Evolutionary conservation across 2,329 filamentous ascomycete genomes (phyloP).

Genomic region (Paecilomyces fulvus): DNA sequence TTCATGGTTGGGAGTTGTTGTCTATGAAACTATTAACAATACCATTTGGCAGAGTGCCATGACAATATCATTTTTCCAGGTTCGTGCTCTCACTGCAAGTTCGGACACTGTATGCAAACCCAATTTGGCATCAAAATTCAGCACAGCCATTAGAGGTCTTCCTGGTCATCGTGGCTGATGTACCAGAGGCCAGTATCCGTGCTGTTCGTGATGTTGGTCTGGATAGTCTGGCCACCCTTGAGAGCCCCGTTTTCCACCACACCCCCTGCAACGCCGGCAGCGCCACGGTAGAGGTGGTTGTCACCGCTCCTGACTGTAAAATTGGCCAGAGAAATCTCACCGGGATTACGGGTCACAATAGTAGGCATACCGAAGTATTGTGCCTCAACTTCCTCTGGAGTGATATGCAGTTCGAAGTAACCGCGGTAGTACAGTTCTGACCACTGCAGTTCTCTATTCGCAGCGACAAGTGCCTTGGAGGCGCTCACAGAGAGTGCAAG

Average conservation of each 20-base stretch:
- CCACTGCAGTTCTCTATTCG: constrained; percentile 62
- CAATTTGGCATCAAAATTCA: background rate
- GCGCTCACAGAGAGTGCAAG: constrained; percentile 43
- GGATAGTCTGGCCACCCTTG: constrained; percentile 21
- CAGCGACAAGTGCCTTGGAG: constrained; percentile 36
- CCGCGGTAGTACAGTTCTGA: constrained; percentile 66
- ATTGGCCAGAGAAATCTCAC: constrained; percentile 60
- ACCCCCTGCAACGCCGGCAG: constrained; percentile 31
- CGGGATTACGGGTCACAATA: constrained; percentile 50
- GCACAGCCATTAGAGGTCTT: background rate
- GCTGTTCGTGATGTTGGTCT: constrained; percentile 25
- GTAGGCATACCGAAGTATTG: constrained; percentile 58
- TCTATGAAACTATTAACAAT: background rate
- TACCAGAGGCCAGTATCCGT: constrained; percentile 24
- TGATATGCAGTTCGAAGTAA: constrained; percentile 59
- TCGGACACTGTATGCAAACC: background rate
- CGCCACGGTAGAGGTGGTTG: constrained; percentile 48
- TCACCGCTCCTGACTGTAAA: constrained; percentile 58
- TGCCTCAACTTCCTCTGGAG: constrained; percentile 50
- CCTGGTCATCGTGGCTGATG: background rate
- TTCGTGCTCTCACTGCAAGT: background rate
- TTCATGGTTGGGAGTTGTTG: no score
- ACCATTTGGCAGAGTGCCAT: no score
- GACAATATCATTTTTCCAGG: background rate
- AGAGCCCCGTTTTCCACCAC: constrained; percentile 36